phyloP scores from a whole-genome alignment of 1,284 basidiomycete species.

The Peniophora sp. region DNA sequence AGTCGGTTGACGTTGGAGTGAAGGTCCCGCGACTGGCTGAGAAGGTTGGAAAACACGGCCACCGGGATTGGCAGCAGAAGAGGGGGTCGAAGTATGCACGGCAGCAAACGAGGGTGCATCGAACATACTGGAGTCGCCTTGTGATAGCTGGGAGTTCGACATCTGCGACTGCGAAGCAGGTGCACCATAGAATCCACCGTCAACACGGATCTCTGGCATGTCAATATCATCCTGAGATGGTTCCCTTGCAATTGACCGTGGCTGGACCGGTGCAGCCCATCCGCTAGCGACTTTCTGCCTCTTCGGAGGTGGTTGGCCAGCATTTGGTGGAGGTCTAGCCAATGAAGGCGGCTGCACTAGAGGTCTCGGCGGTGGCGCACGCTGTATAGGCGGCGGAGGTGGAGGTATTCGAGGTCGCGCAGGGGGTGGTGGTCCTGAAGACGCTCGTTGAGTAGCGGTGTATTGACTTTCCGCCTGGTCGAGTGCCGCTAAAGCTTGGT shows the following conservation, averaged over 20 bases:
- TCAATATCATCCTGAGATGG: conserved; percentile 35
- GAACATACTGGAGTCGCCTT: conserved; percentile 2
- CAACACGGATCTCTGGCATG: conserved; percentile 55
- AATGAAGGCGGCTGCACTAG: neutral
- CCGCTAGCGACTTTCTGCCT: conserved; percentile 40
- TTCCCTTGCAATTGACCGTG: neutral
- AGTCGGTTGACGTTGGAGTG: too few relatives aligned
- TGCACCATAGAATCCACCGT: conserved; percentile 28
- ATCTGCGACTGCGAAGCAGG: conserved; percentile 8
- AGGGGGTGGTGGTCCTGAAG: conserved; percentile 4
- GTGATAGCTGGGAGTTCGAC: neutral
- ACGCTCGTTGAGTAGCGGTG: conserved; percentile 19
- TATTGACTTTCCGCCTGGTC: conserved; percentile 53
- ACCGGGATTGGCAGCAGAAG: neutral
- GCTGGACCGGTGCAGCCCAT: conserved; percentile 5
- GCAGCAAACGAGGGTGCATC: neutral
- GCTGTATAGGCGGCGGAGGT: conserved; percentile 14
- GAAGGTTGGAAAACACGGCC: too few relatives aligned
- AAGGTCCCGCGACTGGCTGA: too few relatives aligned
- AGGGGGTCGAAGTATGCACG: neutral
- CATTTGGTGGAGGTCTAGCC: neutral
- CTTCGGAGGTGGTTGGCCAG: conserved; percentile 29
- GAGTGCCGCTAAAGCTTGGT: conserved; percentile 49
- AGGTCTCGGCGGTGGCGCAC: conserved; percentile 21
- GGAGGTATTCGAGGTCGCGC: neutral